A percentile compares a stretch with the other conserved stretches of the same genome.
phyloP scores from a whole-genome alignment of 225 moss, liverwort and hornwort genomes.

The Polytrichum formosum region DNA sequence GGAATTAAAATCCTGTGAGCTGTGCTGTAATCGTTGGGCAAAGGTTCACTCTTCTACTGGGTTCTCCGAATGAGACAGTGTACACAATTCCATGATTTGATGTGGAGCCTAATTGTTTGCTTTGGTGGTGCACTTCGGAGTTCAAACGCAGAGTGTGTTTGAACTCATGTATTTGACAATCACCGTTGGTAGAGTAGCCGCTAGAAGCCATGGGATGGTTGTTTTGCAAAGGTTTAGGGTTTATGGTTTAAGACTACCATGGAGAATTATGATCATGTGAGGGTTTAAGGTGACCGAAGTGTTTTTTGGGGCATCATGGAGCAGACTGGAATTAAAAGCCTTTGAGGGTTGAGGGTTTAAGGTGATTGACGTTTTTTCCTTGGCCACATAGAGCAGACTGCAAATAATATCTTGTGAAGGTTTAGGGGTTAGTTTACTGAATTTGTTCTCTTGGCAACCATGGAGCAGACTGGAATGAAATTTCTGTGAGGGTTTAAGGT shows the following conservation, averaged over 20 bases:
- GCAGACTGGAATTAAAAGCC: background rate
- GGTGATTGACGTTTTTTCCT: no score
- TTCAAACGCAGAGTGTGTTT: background rate
- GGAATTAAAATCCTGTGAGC: no score
- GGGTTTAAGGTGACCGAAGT: background rate
- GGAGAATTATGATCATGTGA: background rate
- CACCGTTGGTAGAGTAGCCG: background rate
- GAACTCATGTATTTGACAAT: background rate
- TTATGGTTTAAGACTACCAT: background rate
- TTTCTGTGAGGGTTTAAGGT: no score
- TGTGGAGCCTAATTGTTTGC: no score
- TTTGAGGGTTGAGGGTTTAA: background rate
- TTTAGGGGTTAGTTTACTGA: no score
- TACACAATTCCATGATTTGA: no score
- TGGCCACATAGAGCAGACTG: background rate
- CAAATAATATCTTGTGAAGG: no score
- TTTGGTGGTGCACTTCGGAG: background rate
- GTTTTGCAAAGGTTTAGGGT: conserved; percentile 1
- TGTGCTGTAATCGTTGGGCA: no score
- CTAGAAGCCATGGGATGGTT: background rate
- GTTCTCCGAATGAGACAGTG: no score
- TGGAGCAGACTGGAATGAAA: no score
- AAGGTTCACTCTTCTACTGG: no score
- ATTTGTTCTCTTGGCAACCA: no score
- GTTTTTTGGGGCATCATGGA: background rate